Conservation (phyloP, 192 early-diverging fungal species). For the Podila horticola region DNA sequence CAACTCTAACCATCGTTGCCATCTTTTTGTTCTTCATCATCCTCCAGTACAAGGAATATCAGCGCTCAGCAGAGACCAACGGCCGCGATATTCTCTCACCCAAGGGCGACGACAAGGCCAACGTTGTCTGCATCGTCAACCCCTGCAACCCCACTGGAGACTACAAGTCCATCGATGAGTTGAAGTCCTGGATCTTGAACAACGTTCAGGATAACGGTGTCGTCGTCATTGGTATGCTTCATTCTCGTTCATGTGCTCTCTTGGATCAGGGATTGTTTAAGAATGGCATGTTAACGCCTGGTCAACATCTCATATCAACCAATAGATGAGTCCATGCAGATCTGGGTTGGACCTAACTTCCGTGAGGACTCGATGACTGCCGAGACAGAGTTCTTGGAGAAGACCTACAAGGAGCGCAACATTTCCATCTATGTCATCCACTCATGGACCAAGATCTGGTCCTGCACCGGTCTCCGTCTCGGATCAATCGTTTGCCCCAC, state of each 20-base stretch:
- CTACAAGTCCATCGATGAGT: constrained; percentile 76
- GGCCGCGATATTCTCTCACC: constrained; percentile 71
- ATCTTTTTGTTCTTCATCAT: background rate
- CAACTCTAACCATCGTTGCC: background rate
- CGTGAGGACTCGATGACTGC: constrained; percentile 84
- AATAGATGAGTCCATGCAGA: constrained; percentile 92
- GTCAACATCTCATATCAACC: background rate
- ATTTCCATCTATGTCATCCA: constrained; percentile 90
- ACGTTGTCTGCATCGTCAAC: constrained; percentile 87
- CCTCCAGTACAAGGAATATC: constrained; percentile 88
- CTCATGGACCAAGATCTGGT: constrained; percentile 96
- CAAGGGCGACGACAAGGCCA: constrained; percentile 65
- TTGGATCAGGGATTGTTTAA: background rate
- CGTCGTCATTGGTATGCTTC: constrained; percentile 77
- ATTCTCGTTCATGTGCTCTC: background rate
- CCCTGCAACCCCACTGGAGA: constrained; percentile 95
- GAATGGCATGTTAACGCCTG: background rate
- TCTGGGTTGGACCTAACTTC: constrained; percentile 87
- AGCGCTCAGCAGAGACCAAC: constrained; percentile 84
- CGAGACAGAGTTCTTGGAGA: constrained; percentile 72
- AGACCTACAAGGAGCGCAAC: constrained; percentile 67
- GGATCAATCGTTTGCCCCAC: constrained; percentile 92
- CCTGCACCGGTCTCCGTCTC: constrained; percentile 88
- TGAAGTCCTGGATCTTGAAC: constrained; percentile 80
- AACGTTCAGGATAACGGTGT: constrained; percentile 83